Percentiles rank a stretch among this genome's conserved stretches.
Evolutionary conservation across 345 rosid genomes (phyloP).

Genomic region (Salix viminalis): DNA sequence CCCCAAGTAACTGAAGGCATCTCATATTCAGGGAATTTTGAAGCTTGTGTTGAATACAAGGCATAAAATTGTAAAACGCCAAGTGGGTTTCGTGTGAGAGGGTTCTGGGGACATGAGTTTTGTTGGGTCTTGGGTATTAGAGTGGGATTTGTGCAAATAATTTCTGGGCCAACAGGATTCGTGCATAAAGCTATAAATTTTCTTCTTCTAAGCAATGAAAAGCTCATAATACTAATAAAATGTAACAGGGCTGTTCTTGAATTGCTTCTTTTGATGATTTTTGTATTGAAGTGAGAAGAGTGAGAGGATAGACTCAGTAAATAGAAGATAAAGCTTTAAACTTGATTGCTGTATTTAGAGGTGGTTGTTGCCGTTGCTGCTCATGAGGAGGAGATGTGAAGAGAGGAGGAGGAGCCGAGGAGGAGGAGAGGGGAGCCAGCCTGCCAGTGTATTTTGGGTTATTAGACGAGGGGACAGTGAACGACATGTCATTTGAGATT

Average conservation of each 20-base stretch:
- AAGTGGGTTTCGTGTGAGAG: constrained; percentile 8
- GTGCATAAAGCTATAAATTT: background rate
- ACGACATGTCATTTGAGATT: background rate
- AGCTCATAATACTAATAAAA: constrained; percentile 18
- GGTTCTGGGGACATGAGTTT: constrained; percentile 16
- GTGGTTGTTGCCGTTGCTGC: background rate
- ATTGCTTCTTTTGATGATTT: background rate
- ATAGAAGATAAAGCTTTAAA: background rate
- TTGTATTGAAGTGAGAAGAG: background rate
- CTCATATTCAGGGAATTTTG: constrained; percentile 79
- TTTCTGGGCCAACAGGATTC: background rate
- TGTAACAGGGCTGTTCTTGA: background rate
- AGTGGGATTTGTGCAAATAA: background rate
- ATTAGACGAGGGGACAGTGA: background rate
- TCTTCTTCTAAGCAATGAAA: constrained; percentile 16
- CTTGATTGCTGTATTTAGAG: background rate
- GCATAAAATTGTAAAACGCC: constrained; percentile 8
- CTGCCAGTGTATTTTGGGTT: background rate
- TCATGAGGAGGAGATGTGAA: background rate
- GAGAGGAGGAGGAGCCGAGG: background rate
- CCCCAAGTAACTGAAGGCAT: constrained; percentile 99
- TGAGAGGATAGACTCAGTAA: background rate
- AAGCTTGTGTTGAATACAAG: constrained; percentile 52
- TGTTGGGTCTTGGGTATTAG: background rate
- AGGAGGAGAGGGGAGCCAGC: background rate